A percentile compares a stretch with the other conserved stretches of the same genome.
Evolutionary conservation across 2,329 filamentous ascomycete genomes (phyloP).

Genomic region (Periconia sp.): DNA sequence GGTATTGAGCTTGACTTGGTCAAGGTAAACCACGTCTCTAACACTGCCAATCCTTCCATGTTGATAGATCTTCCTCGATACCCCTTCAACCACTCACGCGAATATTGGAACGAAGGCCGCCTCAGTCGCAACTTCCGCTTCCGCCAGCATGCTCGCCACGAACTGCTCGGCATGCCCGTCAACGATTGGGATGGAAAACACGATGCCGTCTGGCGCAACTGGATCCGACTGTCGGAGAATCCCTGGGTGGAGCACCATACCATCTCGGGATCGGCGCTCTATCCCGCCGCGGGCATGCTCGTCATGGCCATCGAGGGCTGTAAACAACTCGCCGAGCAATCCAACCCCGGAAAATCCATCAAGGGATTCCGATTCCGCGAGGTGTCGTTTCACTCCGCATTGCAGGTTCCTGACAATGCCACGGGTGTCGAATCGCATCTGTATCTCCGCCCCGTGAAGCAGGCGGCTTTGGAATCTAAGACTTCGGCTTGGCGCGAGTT

Average conservation of each 20-base stretch:
- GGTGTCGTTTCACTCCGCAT: slow-evolving; percentile 5
- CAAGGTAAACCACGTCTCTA: not conserved
- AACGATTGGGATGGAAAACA: slow-evolving; percentile 24
- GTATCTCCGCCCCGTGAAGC: slow-evolving; percentile 1
- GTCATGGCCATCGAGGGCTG: slow-evolving; percentile 8
- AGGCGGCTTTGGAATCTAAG: not conserved
- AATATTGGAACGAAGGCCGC: slow-evolving; percentile 4
- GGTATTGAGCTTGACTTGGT: not conserved
- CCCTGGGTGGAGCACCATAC: slow-evolving; percentile 27
- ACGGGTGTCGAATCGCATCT: no score
- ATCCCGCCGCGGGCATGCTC: slow-evolving; percentile 1
- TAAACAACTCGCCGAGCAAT: slow-evolving; percentile 2
- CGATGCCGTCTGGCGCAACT: slow-evolving; percentile 8
- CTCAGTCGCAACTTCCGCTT: slow-evolving; percentile 6
- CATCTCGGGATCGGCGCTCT: slow-evolving; percentile 14
- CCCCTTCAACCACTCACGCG: not conserved
- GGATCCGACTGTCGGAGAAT: slow-evolving; percentile 18
- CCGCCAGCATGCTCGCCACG: slow-evolving; percentile 9
- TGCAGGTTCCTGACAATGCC: not conserved
- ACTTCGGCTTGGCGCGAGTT: slow-evolving; percentile 1
- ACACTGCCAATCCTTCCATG: no score
- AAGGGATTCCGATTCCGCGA: slow-evolving; percentile 17
- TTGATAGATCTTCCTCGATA: slow-evolving; percentile 23
- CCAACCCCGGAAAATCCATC: slow-evolving; percentile 7
- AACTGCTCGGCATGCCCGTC: slow-evolving; percentile 12